Percentiles rank a stretch among this genome's conserved stretches.
Evolutionary conservation across 2,329 filamentous ascomycete species (phyloP).

Genomic region (Fusarium sp.): DNA sequence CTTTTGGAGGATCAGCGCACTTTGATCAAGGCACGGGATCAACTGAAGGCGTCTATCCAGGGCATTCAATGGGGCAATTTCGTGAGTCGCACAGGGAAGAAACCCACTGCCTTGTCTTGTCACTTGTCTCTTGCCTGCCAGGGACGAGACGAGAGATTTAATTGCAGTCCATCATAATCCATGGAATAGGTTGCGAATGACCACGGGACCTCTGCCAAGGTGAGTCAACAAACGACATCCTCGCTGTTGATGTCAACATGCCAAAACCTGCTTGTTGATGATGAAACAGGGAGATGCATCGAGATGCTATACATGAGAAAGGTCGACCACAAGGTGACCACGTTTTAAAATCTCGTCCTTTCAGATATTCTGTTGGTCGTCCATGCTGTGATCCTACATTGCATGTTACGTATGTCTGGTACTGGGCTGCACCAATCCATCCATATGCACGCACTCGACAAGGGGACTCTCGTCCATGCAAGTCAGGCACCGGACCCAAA

Average conservation of each 20-base stretch:
- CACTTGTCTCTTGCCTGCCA: not conserved
- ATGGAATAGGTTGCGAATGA: slow-evolving; percentile 10
- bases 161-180: slow-evolving; percentile 25
- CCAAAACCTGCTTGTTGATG: slow-evolving; percentile 29
- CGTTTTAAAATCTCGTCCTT: slow-evolving; percentile 19
- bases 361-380: slow-evolving; percentile 11
- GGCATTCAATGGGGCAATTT: slow-evolving; percentile 34
- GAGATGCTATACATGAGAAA: slow-evolving; percentile 21
- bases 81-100: slow-evolving; percentile 18
- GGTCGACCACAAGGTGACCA: slow-evolving; percentile 1
- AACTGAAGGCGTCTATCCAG: slow-evolving; percentile 34
- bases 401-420: slow-evolving; percentile 16
- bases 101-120: slow-evolving; percentile 12
- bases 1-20: slow-evolving; percentile 38
- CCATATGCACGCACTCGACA: slow-evolving; percentile 31
- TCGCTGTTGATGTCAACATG: not conserved
- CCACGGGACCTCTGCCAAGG: slow-evolving; percentile 32
- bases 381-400: slow-evolving; percentile 23
- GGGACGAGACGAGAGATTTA: slow-evolving; percentile 37
- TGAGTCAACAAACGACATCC: slow-evolving; percentile 21
- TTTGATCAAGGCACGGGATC: slow-evolving; percentile 41
- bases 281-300: slow-evolving; percentile 15
- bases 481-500: slow-evolving; percentile 18
- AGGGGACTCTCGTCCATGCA: slow-evolving; percentile 30
- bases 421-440: slow-evolving; percentile 29